Percentiles rank a stretch among this genome's conserved stretches.
phyloP scores from a whole-genome alignment of 371 early-diverging fungal genomes.

The Mortierella sp. region DNA sequence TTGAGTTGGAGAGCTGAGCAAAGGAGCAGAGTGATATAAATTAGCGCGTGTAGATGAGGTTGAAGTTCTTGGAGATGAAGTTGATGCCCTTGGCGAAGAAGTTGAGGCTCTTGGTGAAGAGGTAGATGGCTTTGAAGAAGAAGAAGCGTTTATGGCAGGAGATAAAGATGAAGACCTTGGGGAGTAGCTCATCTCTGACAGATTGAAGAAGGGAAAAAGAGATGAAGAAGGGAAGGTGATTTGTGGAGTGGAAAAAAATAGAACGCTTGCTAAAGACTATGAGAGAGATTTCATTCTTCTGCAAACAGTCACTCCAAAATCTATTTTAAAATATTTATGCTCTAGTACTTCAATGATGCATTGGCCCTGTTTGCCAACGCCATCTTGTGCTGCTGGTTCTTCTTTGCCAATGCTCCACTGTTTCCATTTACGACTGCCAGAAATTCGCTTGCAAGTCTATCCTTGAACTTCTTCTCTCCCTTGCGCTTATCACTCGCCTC shows the following conservation, averaged over 20 bases:
- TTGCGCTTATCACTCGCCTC: constrained; percentile 75
- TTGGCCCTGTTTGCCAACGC: constrained; percentile 88
- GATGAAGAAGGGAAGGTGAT: background rate
- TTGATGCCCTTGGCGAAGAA: background rate
- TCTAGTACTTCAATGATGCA: constrained; percentile 62
- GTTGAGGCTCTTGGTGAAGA: background rate
- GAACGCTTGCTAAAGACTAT: background rate
- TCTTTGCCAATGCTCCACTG: constrained; percentile 74
- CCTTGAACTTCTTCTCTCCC: constrained; percentile 76
- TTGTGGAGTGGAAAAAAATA: background rate
- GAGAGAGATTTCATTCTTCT: background rate
- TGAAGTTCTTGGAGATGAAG: background rate
- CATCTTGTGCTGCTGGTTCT: constrained; percentile 71
- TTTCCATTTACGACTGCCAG: constrained; percentile 83
- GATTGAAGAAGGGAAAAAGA: background rate
- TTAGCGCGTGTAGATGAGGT: constrained; percentile 1
- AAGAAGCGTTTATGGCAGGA: constrained; percentile 1
- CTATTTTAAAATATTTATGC: background rate
- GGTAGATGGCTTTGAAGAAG: background rate
- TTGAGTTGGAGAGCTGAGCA: constrained; percentile 4
- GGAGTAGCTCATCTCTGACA: constrained; percentile 5
- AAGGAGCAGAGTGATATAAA: constrained; percentile 7
- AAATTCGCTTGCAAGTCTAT: constrained; percentile 85
- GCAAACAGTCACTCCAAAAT: background rate
- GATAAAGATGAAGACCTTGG: constrained; percentile 6